Conservation (phyloP, 2,329 filamentous ascomycete genomes). For the Penicillium sp. region DNA sequence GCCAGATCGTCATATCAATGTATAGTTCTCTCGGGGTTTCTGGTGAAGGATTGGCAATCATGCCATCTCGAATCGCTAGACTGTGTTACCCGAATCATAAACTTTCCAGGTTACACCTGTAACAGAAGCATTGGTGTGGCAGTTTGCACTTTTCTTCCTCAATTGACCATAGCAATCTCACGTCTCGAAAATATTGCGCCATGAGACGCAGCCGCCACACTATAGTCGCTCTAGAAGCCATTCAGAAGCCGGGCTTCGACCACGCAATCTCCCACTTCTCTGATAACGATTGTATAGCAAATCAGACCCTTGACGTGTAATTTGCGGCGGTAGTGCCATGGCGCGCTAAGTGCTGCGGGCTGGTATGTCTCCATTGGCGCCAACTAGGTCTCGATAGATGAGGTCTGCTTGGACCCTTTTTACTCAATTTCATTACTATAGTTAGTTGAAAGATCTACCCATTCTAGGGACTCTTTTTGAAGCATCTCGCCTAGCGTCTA, state of each 20-base stretch:
- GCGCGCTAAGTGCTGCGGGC: background rate
- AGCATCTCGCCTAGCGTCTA: too few species aligned
- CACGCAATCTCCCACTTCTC: background rate
- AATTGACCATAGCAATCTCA: background rate
- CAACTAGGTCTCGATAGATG: conserved; percentile 2
- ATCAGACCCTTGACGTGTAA: conserved; percentile 4
- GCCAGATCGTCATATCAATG: conserved; percentile 5
- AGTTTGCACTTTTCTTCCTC: too few species aligned
- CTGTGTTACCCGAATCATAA: too few species aligned
- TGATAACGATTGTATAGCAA: conserved; percentile 6
- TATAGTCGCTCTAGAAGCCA: conserved; percentile 10
- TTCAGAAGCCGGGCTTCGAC: background rate
- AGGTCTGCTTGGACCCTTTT: background rate
- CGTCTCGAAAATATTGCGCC: conserved; percentile 9
- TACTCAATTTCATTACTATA: too few species aligned
- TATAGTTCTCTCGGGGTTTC: background rate
- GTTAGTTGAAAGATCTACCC: too few species aligned
- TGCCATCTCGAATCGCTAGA: background rate
- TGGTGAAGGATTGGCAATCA: background rate
- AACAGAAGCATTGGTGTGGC: too few species aligned
- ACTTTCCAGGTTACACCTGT: too few species aligned
- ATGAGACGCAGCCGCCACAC: conserved; percentile 19
- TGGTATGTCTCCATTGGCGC: conserved; percentile 1
- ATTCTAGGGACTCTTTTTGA: too few species aligned
- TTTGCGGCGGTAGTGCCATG: conserved; percentile 4